Base-by-base conservation (phyloP, 345 rosid genomes). In the Camelina laxa region DNA sequence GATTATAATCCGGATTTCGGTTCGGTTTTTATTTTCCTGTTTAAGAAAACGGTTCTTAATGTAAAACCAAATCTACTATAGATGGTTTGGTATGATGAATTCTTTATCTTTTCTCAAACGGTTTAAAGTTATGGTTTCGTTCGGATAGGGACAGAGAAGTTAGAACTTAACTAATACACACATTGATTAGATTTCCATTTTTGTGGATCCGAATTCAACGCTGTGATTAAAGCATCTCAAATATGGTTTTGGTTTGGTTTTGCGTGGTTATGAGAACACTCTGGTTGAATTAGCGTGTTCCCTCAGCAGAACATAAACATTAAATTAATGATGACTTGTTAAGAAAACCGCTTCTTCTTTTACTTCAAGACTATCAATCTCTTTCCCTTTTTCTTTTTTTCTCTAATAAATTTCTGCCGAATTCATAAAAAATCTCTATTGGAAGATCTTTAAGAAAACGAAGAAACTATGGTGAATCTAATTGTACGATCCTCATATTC, bases 341-440 rank as follows among this genome's bases (percentile, higher is more conserved):
- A 31, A 19, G 9, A 60, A 56, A 59, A 60, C 44, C 36, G 36
- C 36, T 33, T 33, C n/a, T 36, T 19, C 16, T 36, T 20, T n/a
- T 49, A 38, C 72, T 36, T 59, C 58, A 75, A 61, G 75, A 69
- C 69, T 20, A 55, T 64, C 15, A 75, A 33, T 8, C 36, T 53
- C 64, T 60, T 69, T 50, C 4, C 10, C 2, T 9, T 9, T 3
- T 45, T 5, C 3, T 20, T 31, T 2, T 33, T 0, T 15, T 19
- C 5, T 3, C 39, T 53, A 27, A 27, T 58, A 66, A 38, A 20
- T 47, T 24, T 49, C 0, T 24, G 6, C 10, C 14, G 3, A 16
- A 36, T 13, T 3, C 22, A 53, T 55, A 47, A 15, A 61, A 27
- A 22, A 19, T 5, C 14, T 36, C 30, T 56, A 10, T 75, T 6